Base-by-base conservation (phyloP, 106 monocot genomes). In the Amphibolis antarctica region DNA sequence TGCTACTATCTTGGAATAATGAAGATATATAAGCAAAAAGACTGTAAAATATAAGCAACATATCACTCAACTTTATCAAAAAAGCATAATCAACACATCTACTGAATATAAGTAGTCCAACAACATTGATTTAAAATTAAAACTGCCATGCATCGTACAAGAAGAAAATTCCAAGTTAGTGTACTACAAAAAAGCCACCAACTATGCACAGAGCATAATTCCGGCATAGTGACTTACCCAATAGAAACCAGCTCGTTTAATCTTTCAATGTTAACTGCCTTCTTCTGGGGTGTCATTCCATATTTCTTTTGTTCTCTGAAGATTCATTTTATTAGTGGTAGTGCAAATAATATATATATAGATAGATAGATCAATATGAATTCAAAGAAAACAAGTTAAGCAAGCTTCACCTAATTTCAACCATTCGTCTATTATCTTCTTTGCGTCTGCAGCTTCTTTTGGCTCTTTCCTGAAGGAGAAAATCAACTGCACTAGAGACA, bases 251-350 rank as follows among this genome's bases (percentile, higher is more conserved):
- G 29, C 31, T 67, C 67, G 44, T 85, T 76, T 78, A 98, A 62
- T 52, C 46, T 78, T 50, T 81, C 67, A 36, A 98, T 75, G 76
- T 85, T 64, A 7, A 98, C 78, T 24, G 86, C 74, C 63, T 83
- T 98, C 36, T 83, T 88, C 50, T 59, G 75, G 15, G 87, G 74
- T n/a, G 96, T 98, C 42, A 27, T 70, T 24, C 96, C 96, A 74
- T 91, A 98, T 28, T 0, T 59, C 65, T 78, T 87, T 62, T 98
- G 96, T 64, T 98, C 87, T 68, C 94, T 96, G 81, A 43, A 81
- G 53, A 9, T 36, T 36, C 36, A 36, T 36, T 36, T 2, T 36
- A 36, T 36, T 7, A 36, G 22, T 46, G 13, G 66, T 58, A 7
- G 51, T 72, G 46, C 5, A 65, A 53, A 36, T 28, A 36, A 51